Conservation (phyloP, 2,329 filamentous ascomycete species). For the Colletotrichum simmondsii region DNA sequence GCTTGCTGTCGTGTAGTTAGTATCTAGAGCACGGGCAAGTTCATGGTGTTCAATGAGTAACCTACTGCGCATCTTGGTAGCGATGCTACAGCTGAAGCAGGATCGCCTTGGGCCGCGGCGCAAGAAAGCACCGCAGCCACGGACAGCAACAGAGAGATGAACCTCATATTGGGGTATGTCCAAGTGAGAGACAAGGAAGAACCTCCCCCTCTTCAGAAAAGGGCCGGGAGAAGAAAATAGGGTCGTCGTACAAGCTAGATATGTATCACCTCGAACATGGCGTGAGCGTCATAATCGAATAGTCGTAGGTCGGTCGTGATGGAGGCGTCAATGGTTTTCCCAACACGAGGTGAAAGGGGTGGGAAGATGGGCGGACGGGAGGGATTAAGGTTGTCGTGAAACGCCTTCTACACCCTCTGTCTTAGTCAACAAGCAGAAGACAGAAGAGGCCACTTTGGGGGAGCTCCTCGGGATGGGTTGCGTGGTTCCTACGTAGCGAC, state of each 20-base stretch:
- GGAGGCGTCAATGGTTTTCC: slow-evolving; percentile 16
- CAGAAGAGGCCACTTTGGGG: slow-evolving; percentile 9
- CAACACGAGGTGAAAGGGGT: neutral
- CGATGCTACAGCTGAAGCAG: slow-evolving; percentile 30
- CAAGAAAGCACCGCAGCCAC: slow-evolving; percentile 21
- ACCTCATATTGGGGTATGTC: slow-evolving; percentile 16
- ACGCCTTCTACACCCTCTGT: slow-evolving; percentile 7
- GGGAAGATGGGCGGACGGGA: neutral
- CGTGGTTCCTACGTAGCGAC: slow-evolving; percentile 17
- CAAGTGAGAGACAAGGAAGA: neutral
- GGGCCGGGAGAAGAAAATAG: neutral
- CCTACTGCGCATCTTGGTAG: slow-evolving; percentile 47
- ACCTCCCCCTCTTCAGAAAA: slow-evolving; percentile 14
- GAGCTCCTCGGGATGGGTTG: neutral
- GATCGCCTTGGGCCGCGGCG: slow-evolving; percentile 24
- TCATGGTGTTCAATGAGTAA: neutral
- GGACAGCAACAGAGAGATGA: slow-evolving; percentile 22
- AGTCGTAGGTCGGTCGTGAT: slow-evolving; percentile 19
- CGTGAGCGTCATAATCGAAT: slow-evolving; percentile 2
- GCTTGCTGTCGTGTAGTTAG: slow-evolving; percentile 34
- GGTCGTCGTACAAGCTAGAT: slow-evolving; percentile 19
- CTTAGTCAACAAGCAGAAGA: slow-evolving; percentile 23
- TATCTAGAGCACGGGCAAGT: neutral
- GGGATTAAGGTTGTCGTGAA: slow-evolving; percentile 32
- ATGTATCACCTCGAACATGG: slow-evolving; percentile 27